Evolutionary conservation across 2,329 filamentous ascomycete genomes (phyloP), one percentile per base, ranked within the genome.

Genomic region (Exserohilum rostratum): DNA sequence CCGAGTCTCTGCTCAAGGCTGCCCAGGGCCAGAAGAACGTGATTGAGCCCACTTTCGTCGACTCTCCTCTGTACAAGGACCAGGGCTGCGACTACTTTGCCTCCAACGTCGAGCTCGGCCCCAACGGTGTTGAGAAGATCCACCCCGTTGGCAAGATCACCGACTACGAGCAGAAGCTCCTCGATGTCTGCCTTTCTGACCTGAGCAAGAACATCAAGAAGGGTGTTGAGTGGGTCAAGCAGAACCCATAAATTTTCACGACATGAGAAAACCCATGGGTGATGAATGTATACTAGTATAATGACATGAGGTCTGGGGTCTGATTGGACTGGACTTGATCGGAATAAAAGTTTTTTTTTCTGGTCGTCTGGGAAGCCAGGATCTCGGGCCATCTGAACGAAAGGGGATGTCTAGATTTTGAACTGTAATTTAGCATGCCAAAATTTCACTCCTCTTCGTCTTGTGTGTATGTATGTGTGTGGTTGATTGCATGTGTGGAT

Each of bases 41-140:
- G 71, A 78, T 96, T 66, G 95, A 99, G 88, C 93, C 93, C 69
- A 93, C 93, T 61, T 99, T 96, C 73, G 93, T 99, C 75, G 92
- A 99, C 81, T 93, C 89, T 77, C 93, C 93, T 62, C 87, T 98
- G 68, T 98, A 91, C 90, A 97, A 97, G 89, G 92, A 97, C 83
- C 90, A 96, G 84, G 95, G 93, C 74, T 86, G 96, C 73, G 90
- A 96, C 58, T 99, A 96, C 90, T 99, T 99, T 83, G 89, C 91
- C 76, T 93, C 90, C 82, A 89, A 87, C 79, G 90, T 99, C 76
- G 91, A 96, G 85, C 90, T 99, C 74, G 95, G 95, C 82, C 92
- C 93, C 78, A 89, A 93, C 78, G 95, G 95, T 83, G 93, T 96
- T 65, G 88, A 95, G 86, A 90, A 96, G 87, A 93, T 98, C 78